Evolutionary conservation across 208 protist genomes (phyloP), one percentile per base, ranked within the genome.

Genomic region (Crithidia sp.): DNA sequence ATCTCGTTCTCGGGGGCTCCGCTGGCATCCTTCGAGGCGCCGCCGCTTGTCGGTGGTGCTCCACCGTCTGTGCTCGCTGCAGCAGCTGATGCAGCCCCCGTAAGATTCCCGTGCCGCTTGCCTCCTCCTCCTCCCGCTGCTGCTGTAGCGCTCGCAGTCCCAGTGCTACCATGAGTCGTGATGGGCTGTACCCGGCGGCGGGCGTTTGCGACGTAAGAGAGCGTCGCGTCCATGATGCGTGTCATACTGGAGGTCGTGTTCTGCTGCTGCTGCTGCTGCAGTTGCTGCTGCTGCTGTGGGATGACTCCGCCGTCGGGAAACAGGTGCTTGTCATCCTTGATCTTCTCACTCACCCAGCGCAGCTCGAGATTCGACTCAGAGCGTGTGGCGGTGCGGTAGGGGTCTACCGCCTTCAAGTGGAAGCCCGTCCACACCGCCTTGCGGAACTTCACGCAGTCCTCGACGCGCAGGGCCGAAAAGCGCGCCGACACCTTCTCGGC

Each of bases 301-400:
- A 71, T 45, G 7, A 74, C 62, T 10, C 57, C 53, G 2, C 67
- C 56, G 14, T 61, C 47, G 7, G 84, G 82, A 55, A 90, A 92
- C 19, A 92, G 85, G 62, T 92, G 88, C 49, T 79, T 73, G 55
- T 92, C 87, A 17, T 86, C 68, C 39, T 76, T 79, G 40, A 92
- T 81, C 43, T 82, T 79, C 36, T 85, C 76, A 50, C 60, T 82
- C 57, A 82, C 73, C 77, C 81, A 85, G 49, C 74, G 62, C 66
- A 76, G 17, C 45, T 82, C 71, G 37, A 85, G 47, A 36, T 85
- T 85, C 12, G 81, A 82, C 70, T 79, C 76, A 36, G 81, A 85
- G 45, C 63, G 76, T 7, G 59, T 53, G 12, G 62, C 69, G 0
- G 69, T 68, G 14, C 77, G 69, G 16, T 70, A 67, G 3, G 76